These are phyloP conservation scores for Pyrenochaeta sp. DNA, from an alignment of 2,329 filamentous ascomycete species.

Conservation along the genomic window DNA sequence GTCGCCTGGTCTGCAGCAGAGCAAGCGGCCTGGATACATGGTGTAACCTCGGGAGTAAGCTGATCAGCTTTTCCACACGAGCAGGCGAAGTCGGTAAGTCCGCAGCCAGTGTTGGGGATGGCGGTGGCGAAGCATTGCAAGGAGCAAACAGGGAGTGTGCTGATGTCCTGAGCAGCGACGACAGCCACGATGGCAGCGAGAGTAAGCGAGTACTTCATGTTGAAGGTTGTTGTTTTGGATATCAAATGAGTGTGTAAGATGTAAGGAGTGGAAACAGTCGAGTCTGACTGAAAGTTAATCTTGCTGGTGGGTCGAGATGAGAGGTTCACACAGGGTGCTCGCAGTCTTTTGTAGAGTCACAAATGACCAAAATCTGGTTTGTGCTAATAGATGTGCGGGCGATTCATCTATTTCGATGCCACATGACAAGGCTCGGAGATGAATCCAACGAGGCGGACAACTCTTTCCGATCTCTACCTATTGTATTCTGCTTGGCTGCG, in stretches of 20 bases:
- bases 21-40: constrained; percentile 55
- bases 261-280: not conserved
- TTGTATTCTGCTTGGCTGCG: no score
- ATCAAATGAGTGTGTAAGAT: constrained; percentile 5
- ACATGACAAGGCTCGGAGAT: no score
- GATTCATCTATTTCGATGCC: no score
- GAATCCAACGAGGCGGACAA: no score
- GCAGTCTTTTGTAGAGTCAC: no score
- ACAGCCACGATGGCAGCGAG: constrained; percentile 48
- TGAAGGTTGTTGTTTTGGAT: constrained; percentile 5
- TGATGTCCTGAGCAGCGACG: constrained; percentile 50
- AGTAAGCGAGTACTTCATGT: constrained; percentile 35
- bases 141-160: constrained; percentile 54
- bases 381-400: no score
- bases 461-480: no score
- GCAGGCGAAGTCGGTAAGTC: constrained; percentile 56
- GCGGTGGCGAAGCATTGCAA: constrained; percentile 35
- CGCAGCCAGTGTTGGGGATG: constrained; percentile 48
- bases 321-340: no score
- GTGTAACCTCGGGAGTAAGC: constrained; percentile 50
- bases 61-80: constrained; percentile 54
- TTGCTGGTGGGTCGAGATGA: not conserved
- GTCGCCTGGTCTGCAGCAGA: constrained; percentile 45
- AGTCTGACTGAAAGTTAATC: not conserved
- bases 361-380: no score